These are phyloP conservation scores for Microdochium paspali DNA, from an alignment of 2,329 filamentous ascomycete genomes.

Conservation along the genomic window DNA sequence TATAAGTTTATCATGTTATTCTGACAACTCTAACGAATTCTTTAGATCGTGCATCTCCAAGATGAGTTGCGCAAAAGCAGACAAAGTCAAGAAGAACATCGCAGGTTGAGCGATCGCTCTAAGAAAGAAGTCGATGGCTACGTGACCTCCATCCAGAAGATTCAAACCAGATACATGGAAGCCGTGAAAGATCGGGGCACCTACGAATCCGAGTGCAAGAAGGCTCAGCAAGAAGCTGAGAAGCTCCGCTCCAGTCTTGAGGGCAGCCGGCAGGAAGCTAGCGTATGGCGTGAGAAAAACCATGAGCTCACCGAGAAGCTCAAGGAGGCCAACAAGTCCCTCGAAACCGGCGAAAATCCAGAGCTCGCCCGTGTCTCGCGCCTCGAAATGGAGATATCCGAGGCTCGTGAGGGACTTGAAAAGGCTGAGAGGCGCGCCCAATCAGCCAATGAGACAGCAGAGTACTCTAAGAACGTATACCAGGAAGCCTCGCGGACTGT, in stretches of 20 bases:
- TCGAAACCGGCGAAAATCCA: conserved; percentile 26
- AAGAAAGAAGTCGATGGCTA: conserved; percentile 36
- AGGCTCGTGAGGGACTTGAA: conserved; percentile 27
- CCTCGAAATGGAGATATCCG: conserved; percentile 27
- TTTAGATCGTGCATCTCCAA: conserved; percentile 27
- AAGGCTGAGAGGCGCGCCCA: conserved; percentile 26
- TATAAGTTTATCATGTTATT: too few relatives aligned
- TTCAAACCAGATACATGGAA: conserved; percentile 36
- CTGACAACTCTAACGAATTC: too few relatives aligned
- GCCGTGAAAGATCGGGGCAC: conserved; percentile 40
- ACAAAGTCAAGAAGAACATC: conserved; percentile 24
- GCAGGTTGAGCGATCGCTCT: conserved; percentile 30
- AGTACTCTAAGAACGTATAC: conserved; percentile 50
- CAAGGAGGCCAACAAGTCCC: conserved; percentile 18
- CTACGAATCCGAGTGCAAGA: conserved; percentile 35
- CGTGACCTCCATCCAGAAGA: conserved; percentile 29
- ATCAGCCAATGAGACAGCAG: conserved; percentile 33
- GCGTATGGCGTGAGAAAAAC: conserved; percentile 27
- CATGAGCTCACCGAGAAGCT: conserved; percentile 25
- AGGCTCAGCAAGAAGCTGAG: conserved; percentile 24
- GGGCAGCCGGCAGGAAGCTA: conserved; percentile 24
- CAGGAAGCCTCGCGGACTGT: conserved; percentile 44
- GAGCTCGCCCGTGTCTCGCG: conserved; percentile 28
- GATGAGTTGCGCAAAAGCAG: conserved; percentile 20
- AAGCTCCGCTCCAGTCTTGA: conserved; percentile 22